Percentiles rank a stretch among this genome's conserved stretches.
Evolutionary conservation across 805 yeast genomes (phyloP).

Genomic region (Teunomyces aglyptinius): DNA sequence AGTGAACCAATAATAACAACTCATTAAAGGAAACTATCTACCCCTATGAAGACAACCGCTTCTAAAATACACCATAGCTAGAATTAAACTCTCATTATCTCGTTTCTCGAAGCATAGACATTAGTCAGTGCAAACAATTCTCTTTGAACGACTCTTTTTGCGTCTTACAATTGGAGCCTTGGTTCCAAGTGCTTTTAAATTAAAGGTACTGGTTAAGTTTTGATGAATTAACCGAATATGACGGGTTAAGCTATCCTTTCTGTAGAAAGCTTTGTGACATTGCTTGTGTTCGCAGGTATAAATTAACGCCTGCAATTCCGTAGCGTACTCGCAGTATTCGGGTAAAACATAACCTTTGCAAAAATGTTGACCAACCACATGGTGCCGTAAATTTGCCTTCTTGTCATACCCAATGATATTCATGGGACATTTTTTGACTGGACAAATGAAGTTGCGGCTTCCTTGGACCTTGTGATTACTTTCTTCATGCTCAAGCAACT

Average conservation of each 20-base stretch:
- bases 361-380: conserved; percentile 24
- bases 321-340: conserved; percentile 6
- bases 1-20: background rate
- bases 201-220: conserved; percentile 6
- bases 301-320: conserved; percentile 4
- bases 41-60: too few relatives aligned
- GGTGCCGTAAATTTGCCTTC: conserved; percentile 29
- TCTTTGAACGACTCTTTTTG: background rate
- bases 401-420: conserved; percentile 36
- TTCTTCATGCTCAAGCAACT: conserved; percentile 37
- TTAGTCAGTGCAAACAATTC: background rate
- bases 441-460: conserved; percentile 27
- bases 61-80: background rate
- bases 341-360: conserved; percentile 14
- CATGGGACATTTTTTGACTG: conserved; percentile 39
- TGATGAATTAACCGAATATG: conserved; percentile 14
- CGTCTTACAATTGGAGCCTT: background rate
- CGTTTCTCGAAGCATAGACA: background rate
- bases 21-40: background rate
- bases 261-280: conserved; percentile 14
- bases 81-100: background rate
- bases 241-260: conserved; percentile 15
- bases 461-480: conserved; percentile 18
- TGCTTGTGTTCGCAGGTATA: conserved; percentile 11
- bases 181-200: conserved; percentile 1